A percentile compares a stretch with the other conserved stretches of the same genome.
Evolutionary conservation across 2,329 filamentous ascomycete genomes (phyloP).

Genomic region (Rutstroemia sp.): DNA sequence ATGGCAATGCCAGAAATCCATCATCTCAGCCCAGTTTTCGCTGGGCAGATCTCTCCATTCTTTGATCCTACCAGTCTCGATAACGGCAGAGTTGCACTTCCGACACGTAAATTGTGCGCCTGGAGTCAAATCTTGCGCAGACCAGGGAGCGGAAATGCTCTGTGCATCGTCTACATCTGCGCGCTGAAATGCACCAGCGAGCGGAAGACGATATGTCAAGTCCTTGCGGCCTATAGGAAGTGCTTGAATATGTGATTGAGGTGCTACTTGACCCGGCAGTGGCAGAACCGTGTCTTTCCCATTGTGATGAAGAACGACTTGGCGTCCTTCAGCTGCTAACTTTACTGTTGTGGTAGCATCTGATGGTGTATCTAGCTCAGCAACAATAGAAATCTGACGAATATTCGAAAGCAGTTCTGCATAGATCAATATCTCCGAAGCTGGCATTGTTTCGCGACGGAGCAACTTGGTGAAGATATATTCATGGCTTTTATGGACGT

Average conservation of each 20-base stretch:
- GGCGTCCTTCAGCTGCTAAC: constrained; percentile 38
- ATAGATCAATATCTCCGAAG: constrained; percentile 39
- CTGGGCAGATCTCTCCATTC: constrained; percentile 91
- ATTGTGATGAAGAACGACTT: constrained; percentile 42
- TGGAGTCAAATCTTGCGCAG: constrained; percentile 39
- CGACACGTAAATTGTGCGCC: constrained; percentile 30
- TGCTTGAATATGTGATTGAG: constrained; percentile 14
- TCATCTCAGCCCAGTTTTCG: constrained; percentile 99
- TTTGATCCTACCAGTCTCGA: constrained; percentile 32
- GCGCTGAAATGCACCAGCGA: constrained; percentile 16
- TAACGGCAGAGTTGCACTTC: constrained; percentile 39
- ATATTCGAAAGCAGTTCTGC: constrained; percentile 60
- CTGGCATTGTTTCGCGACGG: background rate
- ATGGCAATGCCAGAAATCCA: constrained; percentile 99
- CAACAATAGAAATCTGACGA: constrained; percentile 53
- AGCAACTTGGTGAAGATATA: background rate
- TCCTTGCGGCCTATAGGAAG: constrained; percentile 25
- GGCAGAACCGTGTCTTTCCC: constrained; percentile 31
- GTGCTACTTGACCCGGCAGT: constrained; percentile 32
- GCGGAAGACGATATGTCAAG: constrained; percentile 48
- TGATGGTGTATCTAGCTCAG: constrained; percentile 37
- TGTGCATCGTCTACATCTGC: constrained; percentile 13
- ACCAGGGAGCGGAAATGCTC: constrained; percentile 37
- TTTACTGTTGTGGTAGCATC: constrained; percentile 24
- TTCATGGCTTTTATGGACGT: background rate